Base-by-base conservation (phyloP, 441 rosid species). In the Croton setiger region DNA sequence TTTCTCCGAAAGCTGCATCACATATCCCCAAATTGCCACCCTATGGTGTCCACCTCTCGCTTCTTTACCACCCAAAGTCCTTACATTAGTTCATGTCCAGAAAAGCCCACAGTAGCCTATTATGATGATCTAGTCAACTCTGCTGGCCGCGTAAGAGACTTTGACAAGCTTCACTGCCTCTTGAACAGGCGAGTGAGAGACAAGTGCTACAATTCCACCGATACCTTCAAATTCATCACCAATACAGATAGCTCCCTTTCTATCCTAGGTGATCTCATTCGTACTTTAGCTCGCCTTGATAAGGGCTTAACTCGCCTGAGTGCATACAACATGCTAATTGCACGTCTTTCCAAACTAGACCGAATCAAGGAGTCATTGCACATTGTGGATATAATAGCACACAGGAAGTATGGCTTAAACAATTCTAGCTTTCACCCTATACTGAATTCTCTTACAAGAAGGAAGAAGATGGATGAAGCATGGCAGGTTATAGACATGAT, bases 201-300 rank as follows among this genome's bases (percentile, higher is more conserved):
- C 72, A 72, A 77, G 41, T 84, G 84, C 73, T 87, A 80, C 80
- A 88, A 83, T 83, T 86, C 89, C 41, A 33, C 66, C 60, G 81
- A 83, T 27, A 90, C 95, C 14, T 92, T 88, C 86, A 87, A 74
- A 44, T 92, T 90, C 86, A 79, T 92, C 68, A 75, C 84, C n/a
- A 73, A 76, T 72, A 79, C 79, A 14, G 82, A 67, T 0, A 60
- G 76, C 31, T 87, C 91, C 49, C 73, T 82, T 69, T 74, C 86
- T 36, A 11, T 74, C 31, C 78, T 89, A 23, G 76, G 78, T 47
- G 67, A 77, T 20, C 87, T 92, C 78, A 55, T 67, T 66, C 68
- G 78, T 60, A 68, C 85, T 31, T 74, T 92, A 1, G 69, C 83
- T 21, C 82, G 84, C 2, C 72, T 89, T 33, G 83, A 88, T 70